Conservation (phyloP, 2,329 filamentous ascomycete genomes). For the Davidsoniella neocaledoniae region DNA sequence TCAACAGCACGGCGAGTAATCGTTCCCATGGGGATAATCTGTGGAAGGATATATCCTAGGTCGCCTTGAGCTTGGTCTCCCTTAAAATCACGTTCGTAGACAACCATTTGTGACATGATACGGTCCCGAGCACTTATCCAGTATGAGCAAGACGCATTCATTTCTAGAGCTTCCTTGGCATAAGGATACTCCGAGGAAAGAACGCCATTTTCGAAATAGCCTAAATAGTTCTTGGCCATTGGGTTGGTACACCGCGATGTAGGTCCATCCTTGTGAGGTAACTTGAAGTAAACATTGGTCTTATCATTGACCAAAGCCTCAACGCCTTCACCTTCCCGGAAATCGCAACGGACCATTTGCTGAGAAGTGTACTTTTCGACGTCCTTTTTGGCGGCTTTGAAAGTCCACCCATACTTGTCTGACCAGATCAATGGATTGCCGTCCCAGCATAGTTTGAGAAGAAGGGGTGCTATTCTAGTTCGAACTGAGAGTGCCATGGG, state of each 20-base stretch:
- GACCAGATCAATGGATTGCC: conserved; percentile 85
- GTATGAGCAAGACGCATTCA: conserved; percentile 98
- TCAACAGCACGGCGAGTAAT: conserved; percentile 89
- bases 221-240: conserved; percentile 76
- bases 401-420: conserved; percentile 83
- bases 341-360: conserved; percentile 58
- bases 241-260: conserved; percentile 70
- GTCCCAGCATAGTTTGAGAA: conserved; percentile 78
- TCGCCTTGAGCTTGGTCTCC: conserved; percentile 15
- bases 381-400: conserved; percentile 51
- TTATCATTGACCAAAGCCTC: conserved; percentile 46
- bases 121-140: conserved; percentile 94
- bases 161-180: conserved; percentile 87
- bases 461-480: conserved; percentile 69
- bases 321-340: conserved; percentile 45
- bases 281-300: conserved; percentile 62
- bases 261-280: conserved; percentile 92
- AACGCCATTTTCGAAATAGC: conserved; percentile 80
- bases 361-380: conserved; percentile 48
- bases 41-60: conserved; percentile 73
- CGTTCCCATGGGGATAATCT: conserved; percentile 96
- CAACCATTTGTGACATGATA: conserved; percentile 89
- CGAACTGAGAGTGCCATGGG: conserved; percentile 69
- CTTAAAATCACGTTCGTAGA: conserved; percentile 52
- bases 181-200: conserved; percentile 77